Percentiles rank a stretch among this genome's conserved stretches.
Conservation (phyloP, 306 rosid species). For the Begonia masoniana region DNA sequence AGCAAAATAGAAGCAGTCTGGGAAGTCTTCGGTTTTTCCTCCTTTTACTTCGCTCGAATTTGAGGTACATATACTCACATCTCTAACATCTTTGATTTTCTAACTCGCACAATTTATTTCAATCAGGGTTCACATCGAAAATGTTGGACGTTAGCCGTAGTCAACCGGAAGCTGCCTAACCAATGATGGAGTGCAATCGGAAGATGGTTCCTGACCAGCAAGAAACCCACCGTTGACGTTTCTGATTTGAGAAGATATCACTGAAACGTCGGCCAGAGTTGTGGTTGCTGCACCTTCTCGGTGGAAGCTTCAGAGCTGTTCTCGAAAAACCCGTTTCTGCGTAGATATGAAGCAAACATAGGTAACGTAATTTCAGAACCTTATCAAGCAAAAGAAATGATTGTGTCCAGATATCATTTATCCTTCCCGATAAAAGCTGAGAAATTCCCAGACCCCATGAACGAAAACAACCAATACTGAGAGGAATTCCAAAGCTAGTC, state of each 20-base stretch:
- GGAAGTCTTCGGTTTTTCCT: not conserved
- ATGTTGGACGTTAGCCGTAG: constrained; percentile 44
- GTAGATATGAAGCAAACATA: too few relatives aligned
- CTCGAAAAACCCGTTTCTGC: constrained; percentile 9
- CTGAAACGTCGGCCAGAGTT: constrained; percentile 61
- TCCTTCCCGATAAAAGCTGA: too few relatives aligned
- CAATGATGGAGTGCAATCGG: constrained; percentile 18
- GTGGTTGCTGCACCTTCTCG: constrained; percentile 29
- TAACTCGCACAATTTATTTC: not conserved
- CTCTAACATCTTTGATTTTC: constrained; percentile 11
- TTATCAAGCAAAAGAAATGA: too few relatives aligned
- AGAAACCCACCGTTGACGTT: constrained; percentile 16
- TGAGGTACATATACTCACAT: constrained; percentile 19
- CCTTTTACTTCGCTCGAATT: not conserved
- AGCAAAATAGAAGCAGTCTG: too few relatives aligned
- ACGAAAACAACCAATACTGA: too few relatives aligned
- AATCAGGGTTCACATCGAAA: constrained; percentile 12
- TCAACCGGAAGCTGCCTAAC: constrained; percentile 49
- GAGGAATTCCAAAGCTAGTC: too few relatives aligned
- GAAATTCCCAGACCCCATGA: too few relatives aligned
- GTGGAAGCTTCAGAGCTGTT: constrained; percentile 20
- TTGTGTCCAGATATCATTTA: too few relatives aligned
- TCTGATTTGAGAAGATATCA: constrained; percentile 23
- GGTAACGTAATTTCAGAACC: too few relatives aligned
- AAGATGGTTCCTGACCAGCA: constrained; percentile 22